A percentile compares a stretch with the other conserved stretches of the same genome.
phyloP scores from a whole-genome alignment of 2,329 filamentous ascomycete species.

The Cercospora zeae-maydis region DNA sequence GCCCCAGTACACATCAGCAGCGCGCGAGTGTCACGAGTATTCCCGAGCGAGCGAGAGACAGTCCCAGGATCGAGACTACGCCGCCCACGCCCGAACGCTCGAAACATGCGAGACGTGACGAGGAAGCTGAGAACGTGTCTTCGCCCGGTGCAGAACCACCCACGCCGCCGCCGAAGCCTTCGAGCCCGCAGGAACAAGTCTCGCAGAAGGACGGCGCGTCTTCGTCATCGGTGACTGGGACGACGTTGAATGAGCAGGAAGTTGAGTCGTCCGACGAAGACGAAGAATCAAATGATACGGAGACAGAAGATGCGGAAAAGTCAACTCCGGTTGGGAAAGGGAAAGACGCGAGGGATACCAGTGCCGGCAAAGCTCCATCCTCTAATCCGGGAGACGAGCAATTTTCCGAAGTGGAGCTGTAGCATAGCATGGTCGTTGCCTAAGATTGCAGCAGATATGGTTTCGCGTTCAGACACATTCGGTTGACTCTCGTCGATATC shows the following conservation, averaged over 20 bases:
- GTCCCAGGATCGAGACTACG: slow-evolving; percentile 49
- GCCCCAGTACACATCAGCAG: slow-evolving; percentile 38
- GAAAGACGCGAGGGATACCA: slow-evolving; percentile 20
- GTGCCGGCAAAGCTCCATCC: slow-evolving; percentile 3
- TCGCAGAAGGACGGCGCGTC: slow-evolving; percentile 29
- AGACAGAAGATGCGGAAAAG: slow-evolving; percentile 27
- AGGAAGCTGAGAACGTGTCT: slow-evolving; percentile 6
- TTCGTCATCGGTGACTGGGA: slow-evolving; percentile 7
- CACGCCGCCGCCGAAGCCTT: slow-evolving; percentile 31
- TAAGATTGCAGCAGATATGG: background rate
- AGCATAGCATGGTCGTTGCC: background rate
- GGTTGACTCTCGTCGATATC: background rate
- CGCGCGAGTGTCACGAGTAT: slow-evolving; percentile 30
- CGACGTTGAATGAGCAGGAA: slow-evolving; percentile 33
- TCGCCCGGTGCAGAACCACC: slow-evolving; percentile 23
- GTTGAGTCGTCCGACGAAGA: slow-evolving; percentile 22
- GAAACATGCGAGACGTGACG: slow-evolving; percentile 13
- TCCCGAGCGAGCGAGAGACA: slow-evolving; percentile 34
- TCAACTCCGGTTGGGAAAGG: slow-evolving; percentile 23
- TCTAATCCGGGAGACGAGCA: slow-evolving; percentile 25
- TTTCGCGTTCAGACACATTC: background rate
- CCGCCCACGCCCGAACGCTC: slow-evolving; percentile 49
- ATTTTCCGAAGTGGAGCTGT: slow-evolving; percentile 31
- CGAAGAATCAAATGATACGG: slow-evolving; percentile 26
- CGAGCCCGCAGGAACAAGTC: background rate